Base-by-base conservation (phyloP, 768 basidiomycete species). In the Lentinula detonsa region DNA sequence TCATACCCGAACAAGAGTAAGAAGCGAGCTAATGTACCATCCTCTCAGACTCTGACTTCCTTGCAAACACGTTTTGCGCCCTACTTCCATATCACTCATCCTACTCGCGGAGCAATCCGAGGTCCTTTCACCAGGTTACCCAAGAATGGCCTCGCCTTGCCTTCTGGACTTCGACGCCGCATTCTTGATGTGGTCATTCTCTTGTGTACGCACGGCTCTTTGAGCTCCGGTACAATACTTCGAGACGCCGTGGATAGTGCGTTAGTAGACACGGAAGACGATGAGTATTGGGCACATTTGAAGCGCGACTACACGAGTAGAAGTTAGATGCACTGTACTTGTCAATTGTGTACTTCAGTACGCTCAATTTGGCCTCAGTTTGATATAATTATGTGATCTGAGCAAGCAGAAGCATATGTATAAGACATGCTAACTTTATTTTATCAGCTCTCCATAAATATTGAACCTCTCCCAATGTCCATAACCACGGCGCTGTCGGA, bases 121-220 rank as follows among this genome's bases (percentile, higher is more conserved):
- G 96, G 95, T 0, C 95, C 95, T 23, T 98, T 86, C 74, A 72
- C 75, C 57, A 89, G 84, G 69, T 74, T 97, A n/a, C 80, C 84
- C 13, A 39, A 42, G 21, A 28, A 18, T 11, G 28, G 37, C 1
- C 11, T 46, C 18, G 18, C 6, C 21, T 21, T 61, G 2, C 63
- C 73, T 13, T 72, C 75, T 40, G 68, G 70, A 21, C 63, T 86
- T 46, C 81, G 85, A 60, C 74, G 78, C 35, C 77, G 93, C 21
- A 86, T 81, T 16, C 68, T 96, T 64, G 87, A 93, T 67, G 73
- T 90, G 42, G 87, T 76, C 13, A 74, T 71, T 16, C 71, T 74
- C 4, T 52, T 77, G 31, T 54, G 49, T 1, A 54, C 59, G 31
- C 59, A 62, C 23, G 6, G 53, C 0, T n/a, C 64, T 52, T 39